Base-by-base conservation (phyloP, 2,329 filamentous ascomycete genomes). In the Aureobasidium namibiae region DNA sequence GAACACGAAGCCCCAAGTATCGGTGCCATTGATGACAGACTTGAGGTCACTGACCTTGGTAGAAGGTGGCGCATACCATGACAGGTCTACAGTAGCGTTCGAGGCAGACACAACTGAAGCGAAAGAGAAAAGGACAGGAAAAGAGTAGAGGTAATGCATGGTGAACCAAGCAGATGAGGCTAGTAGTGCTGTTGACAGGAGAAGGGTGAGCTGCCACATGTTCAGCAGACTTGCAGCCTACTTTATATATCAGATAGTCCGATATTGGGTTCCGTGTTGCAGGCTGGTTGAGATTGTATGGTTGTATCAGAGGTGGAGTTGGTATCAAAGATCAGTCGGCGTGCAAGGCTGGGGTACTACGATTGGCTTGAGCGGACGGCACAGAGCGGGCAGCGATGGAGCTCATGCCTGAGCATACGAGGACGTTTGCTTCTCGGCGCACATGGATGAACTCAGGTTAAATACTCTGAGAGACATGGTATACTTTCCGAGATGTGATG, bases 1-100 rank as follows among this genome's bases (percentile, higher is more conserved):
- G 73, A 86, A 94, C 18, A 89, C 79, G 69, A 90, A 92, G 1
- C 87, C 88, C 69, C 90, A 86, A 0, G 85, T 80, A 1, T 87
- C 89, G 1, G 78, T 74, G 8, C 79, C 78, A 60, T 79, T 76
- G 52, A 90, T 69, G 0, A 82, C 84, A 5, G 74, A 70, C 0
- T 74, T 74, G 3, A 91, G 73, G 65, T 86, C 78, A 67, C 89
- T 90, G 65, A 89, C 77, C 46, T 73, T 68, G 4, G 77, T 80
- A 21, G 76, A 67, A 16, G 76, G 73, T 16, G 86, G 85, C 13
- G 83, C 68, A 69, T 86, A 73, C 86, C 86, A 89, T 49, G 68
- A 67, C 13, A 80, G 65, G 63, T 82, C 78, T 39, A 68, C 62
- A 36, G 67, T 65, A 1, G 56, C 56, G 18, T 61, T 61, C 9